Evolutionary conservation across 2,329 filamentous ascomycete species (phyloP).

Genomic region (Bipolaris victoriae): DNA sequence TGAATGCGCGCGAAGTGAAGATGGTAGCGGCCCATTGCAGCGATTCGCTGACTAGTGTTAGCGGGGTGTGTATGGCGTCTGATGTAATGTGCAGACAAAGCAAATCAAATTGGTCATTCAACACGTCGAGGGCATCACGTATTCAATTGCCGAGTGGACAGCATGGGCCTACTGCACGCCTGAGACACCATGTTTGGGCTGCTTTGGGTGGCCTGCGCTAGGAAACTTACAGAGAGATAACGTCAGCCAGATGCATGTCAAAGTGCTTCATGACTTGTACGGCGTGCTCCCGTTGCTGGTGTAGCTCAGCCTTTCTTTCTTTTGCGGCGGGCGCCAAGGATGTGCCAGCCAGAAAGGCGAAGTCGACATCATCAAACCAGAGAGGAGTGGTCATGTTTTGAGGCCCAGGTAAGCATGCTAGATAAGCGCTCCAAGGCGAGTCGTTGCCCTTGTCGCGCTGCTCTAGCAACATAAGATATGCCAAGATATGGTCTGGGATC

Average conservation of each 20-base stretch:
- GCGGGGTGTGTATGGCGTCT: conserved; percentile 11
- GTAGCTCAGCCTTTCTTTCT: conserved; percentile 28
- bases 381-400: conserved; percentile 46
- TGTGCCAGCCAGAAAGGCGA: conserved; percentile 45
- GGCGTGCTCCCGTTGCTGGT: conserved; percentile 36
- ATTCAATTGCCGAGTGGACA: not conserved
- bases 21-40: conserved; percentile 60
- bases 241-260: conserved; percentile 22
- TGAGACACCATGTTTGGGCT: not conserved
- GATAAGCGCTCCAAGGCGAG: conserved; percentile 47
- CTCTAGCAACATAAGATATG: conserved; percentile 47
- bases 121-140: conserved; percentile 4
- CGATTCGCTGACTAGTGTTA: conserved; percentile 50
- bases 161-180: not conserved
- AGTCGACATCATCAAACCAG: conserved; percentile 46
- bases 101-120: not conserved
- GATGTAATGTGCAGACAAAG: not conserved
- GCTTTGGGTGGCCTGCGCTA: not conserved
- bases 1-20: conserved; percentile 59
- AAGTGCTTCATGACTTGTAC: conserved; percentile 26
- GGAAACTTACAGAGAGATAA: conserved; percentile 35
- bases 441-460: conserved; percentile 33
- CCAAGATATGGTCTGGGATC: conserved; percentile 43
- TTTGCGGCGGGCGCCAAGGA: conserved; percentile 38
- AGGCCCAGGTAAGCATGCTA: conserved; percentile 41